Percentiles rank a stretch among this genome's conserved stretches.
Evolutionary conservation across 495 filamentous ascomycete species (phyloP).

Genomic region (Terfezia claveryi): DNA sequence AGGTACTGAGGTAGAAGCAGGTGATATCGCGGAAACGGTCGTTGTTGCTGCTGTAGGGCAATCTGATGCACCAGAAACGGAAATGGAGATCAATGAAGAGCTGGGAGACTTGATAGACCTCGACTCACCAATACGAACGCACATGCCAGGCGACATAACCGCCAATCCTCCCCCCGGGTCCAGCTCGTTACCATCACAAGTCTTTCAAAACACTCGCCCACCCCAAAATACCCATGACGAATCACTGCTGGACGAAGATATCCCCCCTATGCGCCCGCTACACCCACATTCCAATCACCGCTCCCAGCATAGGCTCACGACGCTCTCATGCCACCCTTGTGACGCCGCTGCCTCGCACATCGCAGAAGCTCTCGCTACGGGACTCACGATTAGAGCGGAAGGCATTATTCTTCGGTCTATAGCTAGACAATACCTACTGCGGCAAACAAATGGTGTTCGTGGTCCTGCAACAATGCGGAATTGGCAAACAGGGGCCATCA

Average conservation of each 20-base stretch:
- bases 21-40: too few relatives aligned
- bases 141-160: neutral
- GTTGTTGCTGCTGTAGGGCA: too few relatives aligned
- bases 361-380: conserved; percentile 15
- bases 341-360: conserved; percentile 12
- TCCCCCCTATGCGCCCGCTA: neutral
- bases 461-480: neutral
- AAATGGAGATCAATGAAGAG: too few relatives aligned
- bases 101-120: too few relatives aligned
- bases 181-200: neutral
- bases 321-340: conserved; percentile 12
- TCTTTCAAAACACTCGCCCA: too few relatives aligned
- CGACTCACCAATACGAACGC: neutral
- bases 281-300: neutral
- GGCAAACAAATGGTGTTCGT: conserved; percentile 1
- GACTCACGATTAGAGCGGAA: conserved; percentile 10
- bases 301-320: conserved; percentile 11
- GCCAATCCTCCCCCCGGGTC: neutral
- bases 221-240: too few relatives aligned
- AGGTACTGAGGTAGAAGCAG: too few relatives aligned
- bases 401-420: conserved; percentile 1
- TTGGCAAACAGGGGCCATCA: neutral
- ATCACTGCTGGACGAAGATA: too few relatives aligned
- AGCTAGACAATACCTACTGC: conserved; percentile 5
- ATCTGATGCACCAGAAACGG: too few relatives aligned